Base-by-base conservation (phyloP, 2,329 filamentous ascomycete genomes). In the Sporothrix sp. region DNA sequence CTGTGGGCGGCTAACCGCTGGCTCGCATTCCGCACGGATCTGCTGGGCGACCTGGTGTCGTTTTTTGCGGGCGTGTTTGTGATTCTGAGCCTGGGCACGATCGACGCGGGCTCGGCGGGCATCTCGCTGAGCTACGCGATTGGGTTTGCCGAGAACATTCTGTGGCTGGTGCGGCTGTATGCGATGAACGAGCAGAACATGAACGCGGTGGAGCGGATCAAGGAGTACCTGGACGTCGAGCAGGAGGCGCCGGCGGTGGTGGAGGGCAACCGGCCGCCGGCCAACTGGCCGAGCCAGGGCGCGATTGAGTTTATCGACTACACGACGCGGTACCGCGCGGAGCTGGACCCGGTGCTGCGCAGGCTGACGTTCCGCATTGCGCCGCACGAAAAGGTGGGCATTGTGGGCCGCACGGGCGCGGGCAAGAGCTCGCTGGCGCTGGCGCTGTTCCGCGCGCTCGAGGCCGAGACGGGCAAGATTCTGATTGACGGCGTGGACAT, bases 111-210 rank as follows among this genome's bases (percentile, higher is more conserved):
- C 56, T 86, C 90, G 44, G 93, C 91, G 28, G 93, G 93, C 71
- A 78, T 98, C 55, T 95, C 93, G 5, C 73, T 98, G 61, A 95
- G 88, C 46, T 98, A 98, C 62, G 93, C 93, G 14, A 87, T 98
- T 58, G 91, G 87, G 1, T 98, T 98, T 62, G 95, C 90, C 0
- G 93, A 98, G 66, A 97, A 95, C 58, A 85, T 98, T 7, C 71
- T 98, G 16, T 98, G 93, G 93, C 82, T 97, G 50, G 90, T 98
- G 27, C 84, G 93, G 42, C 75, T 96, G 13, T 98, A 98, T 65
- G 85, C 90, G 0, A 81, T 87, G 63, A 96, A 97, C 61, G 93
- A 98, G 69, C 93, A 98, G 68, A 97, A 96, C 68, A 97, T 98
- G 93, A 98, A 98, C 68, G 91, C 91, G 3, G 90, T 97, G 44